Conservation (phyloP, 495 filamentous ascomycete species). For the Trypethelium eluteriae region DNA sequence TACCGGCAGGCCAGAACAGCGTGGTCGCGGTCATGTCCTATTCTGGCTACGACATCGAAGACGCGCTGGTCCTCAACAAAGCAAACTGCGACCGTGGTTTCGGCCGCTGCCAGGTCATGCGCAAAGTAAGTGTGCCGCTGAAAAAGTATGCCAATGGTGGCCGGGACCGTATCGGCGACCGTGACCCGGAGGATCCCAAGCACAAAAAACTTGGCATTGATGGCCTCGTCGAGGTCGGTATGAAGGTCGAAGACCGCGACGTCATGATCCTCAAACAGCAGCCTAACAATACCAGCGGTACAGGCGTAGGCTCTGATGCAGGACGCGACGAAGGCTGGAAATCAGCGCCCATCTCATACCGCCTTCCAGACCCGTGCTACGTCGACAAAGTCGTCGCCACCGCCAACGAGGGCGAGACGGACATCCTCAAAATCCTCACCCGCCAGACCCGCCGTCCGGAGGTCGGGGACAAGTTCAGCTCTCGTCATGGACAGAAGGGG, state of each 20-base stretch:
- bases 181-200: conserved; percentile 52
- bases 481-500: conserved; percentile 46
- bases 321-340: conserved; percentile 18
- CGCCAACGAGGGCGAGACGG: conserved; percentile 69
- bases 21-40: conserved; percentile 99
- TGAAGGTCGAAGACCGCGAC: conserved; percentile 62
- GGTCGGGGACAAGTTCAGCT: conserved; percentile 53
- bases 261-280: conserved; percentile 81
- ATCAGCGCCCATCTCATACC: conserved; percentile 62
- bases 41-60: conserved; percentile 98
- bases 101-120: conserved; percentile 91
- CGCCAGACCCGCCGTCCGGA: conserved; percentile 90
- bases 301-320: conserved; percentile 44
- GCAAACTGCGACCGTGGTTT: conserved; percentile 89
- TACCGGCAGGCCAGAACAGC: conserved; percentile 93
- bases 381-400: conserved; percentile 93
- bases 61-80: conserved; percentile 94
- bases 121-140: conserved; percentile 36
- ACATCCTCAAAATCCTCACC: conserved; percentile 82
- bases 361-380: conserved; percentile 72
- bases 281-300: conserved; percentile 62
- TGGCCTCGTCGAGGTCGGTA: conserved; percentile 77
- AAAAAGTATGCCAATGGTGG: conserved; percentile 72
- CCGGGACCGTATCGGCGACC: conserved; percentile 61
- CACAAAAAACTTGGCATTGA: conserved; percentile 73